Conservation (phyloP, 805 yeast genomes). For the Nakazawaea peltata region DNA sequence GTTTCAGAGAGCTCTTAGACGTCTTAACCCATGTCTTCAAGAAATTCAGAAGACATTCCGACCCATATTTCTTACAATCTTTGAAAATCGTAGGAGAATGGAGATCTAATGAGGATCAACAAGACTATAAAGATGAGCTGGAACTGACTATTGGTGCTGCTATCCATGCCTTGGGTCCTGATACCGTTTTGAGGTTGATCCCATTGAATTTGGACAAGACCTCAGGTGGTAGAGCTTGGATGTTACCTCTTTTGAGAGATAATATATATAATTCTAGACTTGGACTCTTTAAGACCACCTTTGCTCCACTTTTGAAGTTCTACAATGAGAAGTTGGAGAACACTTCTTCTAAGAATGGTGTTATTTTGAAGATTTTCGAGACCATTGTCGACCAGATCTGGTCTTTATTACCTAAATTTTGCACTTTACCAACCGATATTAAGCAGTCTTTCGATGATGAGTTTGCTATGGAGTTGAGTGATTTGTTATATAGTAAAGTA, state of each 20-base stretch:
- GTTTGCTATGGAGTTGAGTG: slow-evolving; percentile 74
- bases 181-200: slow-evolving; percentile 58
- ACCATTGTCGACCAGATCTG: slow-evolving; percentile 89
- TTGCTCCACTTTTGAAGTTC: slow-evolving; percentile 57
- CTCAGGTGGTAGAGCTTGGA: slow-evolving; percentile 83
- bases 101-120: slow-evolving; percentile 72
- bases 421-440: slow-evolving; percentile 79
- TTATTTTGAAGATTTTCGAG: slow-evolving; percentile 69
- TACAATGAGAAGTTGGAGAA: slow-evolving; percentile 41
- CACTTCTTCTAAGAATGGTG: slow-evolving; percentile 43
- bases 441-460: slow-evolving; percentile 54
- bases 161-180: slow-evolving; percentile 80
- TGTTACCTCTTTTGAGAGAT: slow-evolving; percentile 85
- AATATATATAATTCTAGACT: slow-evolving; percentile 67
- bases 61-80: slow-evolving; percentile 55
- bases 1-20: slow-evolving; percentile 68
- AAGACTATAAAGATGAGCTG: slow-evolving; percentile 60
- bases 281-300: slow-evolving; percentile 48
- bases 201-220: slow-evolving; percentile 73
- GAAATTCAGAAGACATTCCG: slow-evolving; percentile 44
- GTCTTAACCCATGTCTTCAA: slow-evolving; percentile 54
- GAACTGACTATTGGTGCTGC: slow-evolving; percentile 79
- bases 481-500: slow-evolving; percentile 63
- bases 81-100: slow-evolving; percentile 66
- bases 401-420: slow-evolving; percentile 84